Conservation (phyloP, 2,329 filamentous ascomycete genomes). For the Penicillium sp. region DNA sequence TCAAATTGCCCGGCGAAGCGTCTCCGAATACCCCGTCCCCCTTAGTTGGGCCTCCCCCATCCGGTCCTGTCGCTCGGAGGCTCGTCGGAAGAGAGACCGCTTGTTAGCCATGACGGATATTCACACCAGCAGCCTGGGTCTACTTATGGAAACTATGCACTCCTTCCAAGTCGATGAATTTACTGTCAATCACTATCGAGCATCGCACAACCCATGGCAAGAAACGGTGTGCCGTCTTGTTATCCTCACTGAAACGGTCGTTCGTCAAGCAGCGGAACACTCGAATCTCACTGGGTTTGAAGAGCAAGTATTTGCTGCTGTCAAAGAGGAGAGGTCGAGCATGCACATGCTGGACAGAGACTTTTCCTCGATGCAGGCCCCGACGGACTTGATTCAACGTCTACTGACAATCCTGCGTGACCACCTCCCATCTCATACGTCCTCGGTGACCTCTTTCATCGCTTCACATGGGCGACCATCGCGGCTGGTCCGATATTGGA, state of each 20-base stretch:
- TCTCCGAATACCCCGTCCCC: slow-evolving; percentile 65
- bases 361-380: slow-evolving; percentile 32
- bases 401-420: slow-evolving; percentile 56
- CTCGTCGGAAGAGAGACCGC: slow-evolving; percentile 64
- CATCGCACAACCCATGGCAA: slow-evolving; percentile 55
- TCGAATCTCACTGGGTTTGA: slow-evolving; percentile 50
- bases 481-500: slow-evolving; percentile 76
- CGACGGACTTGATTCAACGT: slow-evolving; percentile 27
- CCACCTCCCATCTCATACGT: slow-evolving; percentile 62
- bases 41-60: slow-evolving; percentile 71
- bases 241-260: slow-evolving; percentile 76
- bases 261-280: slow-evolving; percentile 63
- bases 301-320: slow-evolving; percentile 49
- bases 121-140: slow-evolving; percentile 78
- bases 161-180: slow-evolving; percentile 59
- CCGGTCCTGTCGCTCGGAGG: slow-evolving; percentile 67
- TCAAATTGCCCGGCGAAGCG: slow-evolving; percentile 66
- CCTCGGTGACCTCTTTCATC: slow-evolving; percentile 52
- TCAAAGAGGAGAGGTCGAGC: slow-evolving; percentile 55
- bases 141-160: slow-evolving; percentile 80
- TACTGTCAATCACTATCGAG: slow-evolving; percentile 42
- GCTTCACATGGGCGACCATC: slow-evolving; percentile 68
- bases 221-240: slow-evolving; percentile 73
- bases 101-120: slow-evolving; percentile 69
- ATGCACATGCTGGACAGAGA: slow-evolving; percentile 21